These are phyloP conservation scores for Blastocystis sp. DNA, from an alignment of 352 stramenopile species.

Conservation along the genomic window DNA sequence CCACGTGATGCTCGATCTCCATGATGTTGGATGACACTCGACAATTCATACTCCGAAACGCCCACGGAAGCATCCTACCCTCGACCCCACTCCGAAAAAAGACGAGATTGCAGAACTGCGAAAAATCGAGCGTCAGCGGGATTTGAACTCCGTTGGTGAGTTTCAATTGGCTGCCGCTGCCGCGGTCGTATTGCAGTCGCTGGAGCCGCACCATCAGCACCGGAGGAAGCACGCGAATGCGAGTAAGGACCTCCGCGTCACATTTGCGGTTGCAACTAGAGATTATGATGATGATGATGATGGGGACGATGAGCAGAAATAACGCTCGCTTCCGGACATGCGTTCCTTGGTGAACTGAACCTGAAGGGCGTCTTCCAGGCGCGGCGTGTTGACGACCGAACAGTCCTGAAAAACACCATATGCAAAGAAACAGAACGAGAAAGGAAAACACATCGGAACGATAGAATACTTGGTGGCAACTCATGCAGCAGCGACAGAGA, in stretches of 20 bases:
- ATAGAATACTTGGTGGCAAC: constrained; percentile 39
- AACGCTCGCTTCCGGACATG: constrained; percentile 32
- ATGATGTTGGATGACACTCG: constrained; percentile 26
- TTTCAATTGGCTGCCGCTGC: constrained; percentile 36
- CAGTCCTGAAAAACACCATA: neutral
- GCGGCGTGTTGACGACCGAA: constrained; percentile 21
- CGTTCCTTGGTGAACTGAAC: constrained; percentile 18
- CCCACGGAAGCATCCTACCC: neutral
- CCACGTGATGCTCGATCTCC: constrained; percentile 11
- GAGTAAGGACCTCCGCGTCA: constrained; percentile 37
- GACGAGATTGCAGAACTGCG: constrained; percentile 14
- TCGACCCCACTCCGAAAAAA: neutral
- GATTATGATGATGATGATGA: neutral
- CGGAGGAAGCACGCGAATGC: neutral
- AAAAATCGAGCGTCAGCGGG: constrained; percentile 1
- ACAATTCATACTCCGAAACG: constrained; percentile 30
- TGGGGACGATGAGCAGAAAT: constrained; percentile 33
- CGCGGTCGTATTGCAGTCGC: constrained; percentile 32
- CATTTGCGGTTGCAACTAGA: constrained; percentile 33
- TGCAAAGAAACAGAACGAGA: neutral
- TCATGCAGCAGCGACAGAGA: constrained; percentile 46
- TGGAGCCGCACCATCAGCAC: constrained; percentile 35
- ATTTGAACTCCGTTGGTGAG: constrained; percentile 50
- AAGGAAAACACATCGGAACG: constrained; percentile 45
- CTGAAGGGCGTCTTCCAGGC: constrained; percentile 44